Evolutionary conservation across 352 stramenopile species (phyloP), one percentile per base, ranked within the genome.

Genomic region (Aphanomyces cochlioides): DNA sequence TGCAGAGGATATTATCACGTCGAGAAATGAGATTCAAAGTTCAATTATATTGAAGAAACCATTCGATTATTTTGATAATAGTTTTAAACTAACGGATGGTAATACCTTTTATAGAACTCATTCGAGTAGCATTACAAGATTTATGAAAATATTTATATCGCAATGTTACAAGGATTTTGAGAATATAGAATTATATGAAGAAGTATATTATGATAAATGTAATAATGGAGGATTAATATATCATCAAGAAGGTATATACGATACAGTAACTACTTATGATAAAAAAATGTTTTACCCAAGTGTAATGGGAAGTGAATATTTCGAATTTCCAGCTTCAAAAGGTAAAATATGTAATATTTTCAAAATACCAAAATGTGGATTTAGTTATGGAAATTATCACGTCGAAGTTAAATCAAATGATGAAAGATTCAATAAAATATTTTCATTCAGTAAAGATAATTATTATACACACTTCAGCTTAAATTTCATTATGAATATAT

Each of bases 101-200:
- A 3, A 50, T 50, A 50, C 43, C 43, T 50, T 50, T 50, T 50
- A 50, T 50, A 50, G 43, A 50, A 50, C 43, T 50, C 43, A 50
- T 50, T 50, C 43, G 43, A 50, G 43, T 50, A 50, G 43, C 10
- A 50, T 50, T 50, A 50, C 43, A 50, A 50, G 43, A 50, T 50
- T 50, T 50, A 50, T 50, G 43, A 50, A 50, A 50, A 50, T 50
- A 50, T 50, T 50, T 50, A 50, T 50, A 50, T 50, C 43, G 2
- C 43, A 50, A 50, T 50, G 43, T 50, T 50, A 50, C 43, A 50
- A 50, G 43, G 43, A 2, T 50, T 50, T 50, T 50, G 43, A 50
- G 43, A 50, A 50, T 50, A 50, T 50, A 2, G 43, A 50, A 50
- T n/a, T 50, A 50, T 50, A 50, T 50, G 43, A 50, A 50, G 43